phyloP scores from a whole-genome alignment of 371 early-diverging fungal genomes.

The Dentiscutata heterogama region DNA sequence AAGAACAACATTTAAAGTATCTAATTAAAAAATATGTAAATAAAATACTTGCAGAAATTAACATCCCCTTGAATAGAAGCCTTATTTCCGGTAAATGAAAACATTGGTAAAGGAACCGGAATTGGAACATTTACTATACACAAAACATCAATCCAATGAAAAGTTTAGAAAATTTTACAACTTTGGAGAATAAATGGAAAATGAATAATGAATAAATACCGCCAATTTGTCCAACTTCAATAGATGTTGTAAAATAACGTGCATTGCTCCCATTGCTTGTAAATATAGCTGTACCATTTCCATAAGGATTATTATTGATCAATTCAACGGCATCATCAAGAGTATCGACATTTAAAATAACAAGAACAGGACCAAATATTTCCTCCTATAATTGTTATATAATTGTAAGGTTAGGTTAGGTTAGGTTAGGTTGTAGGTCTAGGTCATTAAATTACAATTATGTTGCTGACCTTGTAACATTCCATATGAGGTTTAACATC shows the following conservation, averaged over 20 bases:
- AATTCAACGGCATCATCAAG: conserved; percentile 94
- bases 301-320: conserved; percentile 93
- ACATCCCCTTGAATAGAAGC: conserved; percentile 95
- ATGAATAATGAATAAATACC: conserved; percentile 6
- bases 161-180: not conserved
- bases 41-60: conserved; percentile 87
- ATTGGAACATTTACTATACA: conserved; percentile 59
- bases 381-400: conserved; percentile 74
- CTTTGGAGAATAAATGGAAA: not conserved
- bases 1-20: not conserved
- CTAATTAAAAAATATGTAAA: not conserved
- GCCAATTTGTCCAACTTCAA: conserved; percentile 94
- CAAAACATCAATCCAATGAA: not conserved
- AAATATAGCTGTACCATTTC: conserved; percentile 96
- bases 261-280: conserved; percentile 93
- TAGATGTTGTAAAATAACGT: conserved; percentile 88
- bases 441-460: not conserved
- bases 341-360: conserved; percentile 85
- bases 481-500: conserved; percentile 87
- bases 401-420: not conserved
- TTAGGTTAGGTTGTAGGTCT: not conserved
- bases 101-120: conserved; percentile 98
- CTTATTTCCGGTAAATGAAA: conserved; percentile 96
- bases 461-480: conserved; percentile 70
- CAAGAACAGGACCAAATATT: conserved; percentile 96